Evolutionary conservation across 495 filamentous ascomycete genomes (phyloP).

Genomic region (Terfezia boudieri): DNA sequence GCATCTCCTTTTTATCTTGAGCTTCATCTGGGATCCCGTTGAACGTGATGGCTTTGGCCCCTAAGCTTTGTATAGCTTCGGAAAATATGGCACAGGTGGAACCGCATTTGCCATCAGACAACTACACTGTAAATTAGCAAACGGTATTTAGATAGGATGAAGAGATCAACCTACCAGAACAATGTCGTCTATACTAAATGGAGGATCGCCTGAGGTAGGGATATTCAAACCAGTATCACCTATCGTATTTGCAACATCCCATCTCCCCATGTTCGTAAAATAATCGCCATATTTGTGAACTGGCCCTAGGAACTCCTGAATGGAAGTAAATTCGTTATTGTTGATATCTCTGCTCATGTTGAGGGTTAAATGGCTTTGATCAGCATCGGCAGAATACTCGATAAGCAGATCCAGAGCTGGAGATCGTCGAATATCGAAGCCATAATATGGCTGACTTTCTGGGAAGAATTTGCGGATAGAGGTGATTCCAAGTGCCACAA

Average conservation of each 20-base stretch:
- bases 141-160: not conserved
- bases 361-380: not conserved
- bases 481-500: slow-evolving; percentile 3
- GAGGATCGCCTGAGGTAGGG: slow-evolving; percentile 2
- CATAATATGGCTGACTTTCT: slow-evolving; percentile 7
- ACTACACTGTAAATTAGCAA: not conserved
- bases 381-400: not conserved
- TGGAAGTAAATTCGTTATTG: not conserved
- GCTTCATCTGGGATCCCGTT: slow-evolving; percentile 5
- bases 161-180: slow-evolving; percentile 1
- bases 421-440: slow-evolving; percentile 11
- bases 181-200: slow-evolving; percentile 8
- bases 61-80: slow-evolving; percentile 7
- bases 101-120: slow-evolving; percentile 6
- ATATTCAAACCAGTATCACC: not conserved
- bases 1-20: slow-evolving; percentile 8
- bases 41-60: slow-evolving; percentile 8
- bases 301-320: slow-evolving; percentile 5
- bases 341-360: not conserved
- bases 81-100: slow-evolving; percentile 14
- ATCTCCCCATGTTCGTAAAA: slow-evolving; percentile 9
- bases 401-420: slow-evolving; percentile 8
- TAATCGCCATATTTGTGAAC: slow-evolving; percentile 5
- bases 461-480: slow-evolving; percentile 12
- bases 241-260: not conserved